Percentiles rank a stretch among this genome's conserved stretches.
Conservation (phyloP, 768 basidiomycete genomes). For the Boletus tylopilopsis region DNA sequence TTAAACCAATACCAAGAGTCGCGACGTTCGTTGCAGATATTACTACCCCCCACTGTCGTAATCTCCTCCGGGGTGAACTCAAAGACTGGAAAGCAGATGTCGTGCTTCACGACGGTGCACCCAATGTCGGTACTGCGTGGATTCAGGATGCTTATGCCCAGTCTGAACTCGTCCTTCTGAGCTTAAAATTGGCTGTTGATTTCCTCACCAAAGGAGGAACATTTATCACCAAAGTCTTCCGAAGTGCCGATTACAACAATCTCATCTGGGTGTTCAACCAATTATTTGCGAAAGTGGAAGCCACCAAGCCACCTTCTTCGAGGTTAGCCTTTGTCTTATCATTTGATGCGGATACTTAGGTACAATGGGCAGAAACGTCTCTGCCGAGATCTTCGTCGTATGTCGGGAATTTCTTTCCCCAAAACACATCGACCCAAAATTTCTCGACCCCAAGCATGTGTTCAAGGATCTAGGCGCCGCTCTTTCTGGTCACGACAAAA, state of each 20-base stretch:
- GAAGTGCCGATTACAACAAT: constrained; percentile 97
- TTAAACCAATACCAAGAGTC: constrained; percentile 91
- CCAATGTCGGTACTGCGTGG: constrained; percentile 99
- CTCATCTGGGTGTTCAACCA: constrained; percentile 99
- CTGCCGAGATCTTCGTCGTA: constrained; percentile 99
- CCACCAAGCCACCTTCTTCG: constrained; percentile 97
- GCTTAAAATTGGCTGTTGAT: constrained; percentile 91
- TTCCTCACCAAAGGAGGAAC: constrained; percentile 91
- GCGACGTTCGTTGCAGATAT: constrained; percentile 93
- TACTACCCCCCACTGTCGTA: constrained; percentile 87
- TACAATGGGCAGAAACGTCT: constrained; percentile 72
- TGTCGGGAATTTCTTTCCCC: constrained; percentile 95
- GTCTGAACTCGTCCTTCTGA: constrained; percentile 94
- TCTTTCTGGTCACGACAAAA: constrained; percentile 44
- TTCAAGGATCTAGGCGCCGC: constrained; percentile 82
- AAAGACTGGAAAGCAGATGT: constrained; percentile 99
- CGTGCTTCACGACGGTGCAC: constrained; percentile 97
- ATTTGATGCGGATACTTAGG: not conserved
- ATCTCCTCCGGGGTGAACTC: constrained; percentile 77
- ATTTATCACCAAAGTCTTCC: constrained; percentile 98
- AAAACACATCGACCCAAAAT: constrained; percentile 94
- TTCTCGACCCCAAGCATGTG: constrained; percentile 95
- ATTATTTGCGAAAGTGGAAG: constrained; percentile 93
- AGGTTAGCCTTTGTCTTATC: constrained; percentile 48
- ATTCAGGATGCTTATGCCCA: constrained; percentile 97